Conservation (phyloP, 371 early-diverging fungal genomes). For the Mucor plumbeus region DNA sequence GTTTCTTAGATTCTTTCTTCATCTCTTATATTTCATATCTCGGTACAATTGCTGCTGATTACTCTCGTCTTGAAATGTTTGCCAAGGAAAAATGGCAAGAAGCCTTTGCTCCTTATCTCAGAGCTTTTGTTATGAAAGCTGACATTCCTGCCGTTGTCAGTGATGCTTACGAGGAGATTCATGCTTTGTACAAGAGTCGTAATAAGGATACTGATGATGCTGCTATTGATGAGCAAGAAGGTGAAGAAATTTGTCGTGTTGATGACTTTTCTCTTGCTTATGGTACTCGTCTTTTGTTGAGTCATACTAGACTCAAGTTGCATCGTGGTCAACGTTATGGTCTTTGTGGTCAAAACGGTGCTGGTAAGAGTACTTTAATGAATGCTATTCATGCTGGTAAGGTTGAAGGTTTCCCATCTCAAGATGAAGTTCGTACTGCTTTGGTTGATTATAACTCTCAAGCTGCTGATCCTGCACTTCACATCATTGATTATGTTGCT, state of each 20-base stretch:
- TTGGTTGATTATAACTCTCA: constrained; percentile 78
- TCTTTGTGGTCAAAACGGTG: constrained; percentile 90
- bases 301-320: constrained; percentile 77
- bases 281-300: constrained; percentile 83
- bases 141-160: constrained; percentile 48
- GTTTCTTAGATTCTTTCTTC: constrained; percentile 63
- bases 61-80: constrained; percentile 60
- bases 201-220: constrained; percentile 51
- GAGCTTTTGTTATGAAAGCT: constrained; percentile 47
- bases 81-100: constrained; percentile 56
- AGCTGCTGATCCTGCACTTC: constrained; percentile 69
- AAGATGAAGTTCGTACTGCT: constrained; percentile 70
- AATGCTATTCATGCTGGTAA: constrained; percentile 76
- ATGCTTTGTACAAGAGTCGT: constrained; percentile 53
- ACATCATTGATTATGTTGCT: constrained; percentile 68
- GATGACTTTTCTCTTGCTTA: constrained; percentile 82
- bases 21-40: constrained; percentile 49
- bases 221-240: constrained; percentile 57
- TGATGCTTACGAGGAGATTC: constrained; percentile 40
- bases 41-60: constrained; percentile 54
- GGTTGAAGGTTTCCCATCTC: constrained; percentile 78
- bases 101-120: constrained; percentile 42
- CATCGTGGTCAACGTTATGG: constrained; percentile 83
- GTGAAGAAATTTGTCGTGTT: constrained; percentile 76
- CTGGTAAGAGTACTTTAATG: constrained; percentile 92